phyloP scores from a whole-genome alignment of 2,329 filamentous ascomycete species.

The Pyrenophora seminiperda region DNA sequence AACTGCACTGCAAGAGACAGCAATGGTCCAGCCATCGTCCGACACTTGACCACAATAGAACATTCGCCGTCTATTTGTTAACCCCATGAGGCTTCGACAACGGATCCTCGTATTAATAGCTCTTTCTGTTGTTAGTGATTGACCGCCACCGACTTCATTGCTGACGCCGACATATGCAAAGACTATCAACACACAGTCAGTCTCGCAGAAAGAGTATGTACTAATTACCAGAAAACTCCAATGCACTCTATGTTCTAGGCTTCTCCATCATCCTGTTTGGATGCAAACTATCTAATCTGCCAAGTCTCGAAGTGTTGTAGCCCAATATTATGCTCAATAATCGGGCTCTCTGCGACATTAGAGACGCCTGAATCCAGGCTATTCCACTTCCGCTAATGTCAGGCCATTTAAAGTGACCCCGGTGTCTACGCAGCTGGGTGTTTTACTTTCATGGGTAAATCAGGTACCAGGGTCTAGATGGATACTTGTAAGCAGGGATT shows the following conservation, averaged over 20 bases:
- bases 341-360: background rate
- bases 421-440: conserved; percentile 8
- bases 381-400: conserved; percentile 18
- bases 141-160: background rate
- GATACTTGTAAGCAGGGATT: conserved; percentile 30
- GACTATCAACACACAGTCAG: background rate
- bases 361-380: conserved; percentile 3
- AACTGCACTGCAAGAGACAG: background rate
- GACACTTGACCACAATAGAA: conserved; percentile 4
- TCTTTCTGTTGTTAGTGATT: background rate
- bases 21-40: background rate
- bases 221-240: background rate
- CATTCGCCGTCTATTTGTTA: conserved; percentile 4
- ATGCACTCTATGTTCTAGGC: no score
- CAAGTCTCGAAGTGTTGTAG: background rate
- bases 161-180: conserved; percentile 5
- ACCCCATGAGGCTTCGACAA: conserved; percentile 9
- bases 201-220: background rate
- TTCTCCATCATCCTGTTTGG: no score
- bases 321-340: background rate
- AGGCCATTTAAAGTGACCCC: conserved; percentile 14
- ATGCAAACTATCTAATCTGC: no score
- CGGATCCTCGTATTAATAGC: conserved; percentile 6
- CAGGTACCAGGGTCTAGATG: conserved; percentile 22
- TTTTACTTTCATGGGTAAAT: conserved; percentile 27